Percentiles rank a stretch among this genome's conserved stretches.
Conservation (phyloP, 768 basidiomycete genomes). For the Psilocybe tampanensis region DNA sequence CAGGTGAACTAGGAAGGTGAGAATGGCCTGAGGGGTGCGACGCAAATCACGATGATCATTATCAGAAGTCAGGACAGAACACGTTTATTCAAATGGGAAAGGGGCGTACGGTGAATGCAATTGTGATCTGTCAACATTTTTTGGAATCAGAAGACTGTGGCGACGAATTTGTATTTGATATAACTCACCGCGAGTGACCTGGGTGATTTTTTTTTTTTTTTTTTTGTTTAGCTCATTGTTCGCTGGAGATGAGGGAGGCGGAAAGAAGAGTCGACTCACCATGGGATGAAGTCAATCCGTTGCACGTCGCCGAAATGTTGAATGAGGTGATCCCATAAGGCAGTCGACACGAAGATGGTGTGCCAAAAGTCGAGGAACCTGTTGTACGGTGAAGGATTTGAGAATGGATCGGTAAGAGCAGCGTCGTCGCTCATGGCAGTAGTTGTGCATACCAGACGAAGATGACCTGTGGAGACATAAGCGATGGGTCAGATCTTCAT, state of each 20-base stretch:
- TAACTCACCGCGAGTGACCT: constrained; percentile 44
- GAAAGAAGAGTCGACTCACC: constrained; percentile 29
- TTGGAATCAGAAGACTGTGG: not conserved
- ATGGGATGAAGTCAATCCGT: constrained; percentile 45
- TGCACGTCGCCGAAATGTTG: constrained; percentile 38
- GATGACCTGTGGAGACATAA: constrained; percentile 23
- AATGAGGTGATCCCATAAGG: constrained; percentile 48
- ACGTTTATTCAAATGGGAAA: too few relatives aligned
- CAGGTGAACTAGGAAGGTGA: constrained; percentile 57
- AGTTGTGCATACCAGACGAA: constrained; percentile 8
- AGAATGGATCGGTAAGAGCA: not conserved
- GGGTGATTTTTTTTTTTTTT: too few relatives aligned
- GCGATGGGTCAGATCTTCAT: not conserved
- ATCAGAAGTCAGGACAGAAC: not conserved
- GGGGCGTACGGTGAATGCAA: constrained; percentile 31
- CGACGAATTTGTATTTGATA: too few relatives aligned
- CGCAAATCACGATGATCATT: too few relatives aligned
- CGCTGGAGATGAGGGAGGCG: not conserved
- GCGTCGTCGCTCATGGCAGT: too few relatives aligned
- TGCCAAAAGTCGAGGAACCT: constrained; percentile 40
- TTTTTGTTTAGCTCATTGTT: too few relatives aligned
- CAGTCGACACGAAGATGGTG: constrained; percentile 39
- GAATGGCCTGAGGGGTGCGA: constrained; percentile 28
- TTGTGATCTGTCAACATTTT: too few relatives aligned
- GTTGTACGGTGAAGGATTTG: not conserved